Base-by-base conservation (phyloP, 495 filamentous ascomycete species). In the Alectoria sarmentosa region DNA sequence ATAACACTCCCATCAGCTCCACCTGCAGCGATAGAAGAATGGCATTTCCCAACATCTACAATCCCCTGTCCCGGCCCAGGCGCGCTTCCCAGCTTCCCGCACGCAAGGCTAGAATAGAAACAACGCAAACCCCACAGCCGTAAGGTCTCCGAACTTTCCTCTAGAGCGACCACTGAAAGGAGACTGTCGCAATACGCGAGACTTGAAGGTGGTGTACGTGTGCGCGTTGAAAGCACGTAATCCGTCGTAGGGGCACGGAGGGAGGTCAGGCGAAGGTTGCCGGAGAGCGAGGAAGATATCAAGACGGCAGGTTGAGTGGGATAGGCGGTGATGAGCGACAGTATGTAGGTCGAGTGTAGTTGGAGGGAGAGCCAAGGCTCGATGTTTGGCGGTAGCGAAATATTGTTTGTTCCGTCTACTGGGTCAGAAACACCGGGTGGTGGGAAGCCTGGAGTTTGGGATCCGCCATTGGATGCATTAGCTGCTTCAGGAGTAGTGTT, bases 341-440 rank as follows among this genome's bases (percentile, higher is more conserved):
- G 73, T 26, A 90, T 78, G 68, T 85, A 89, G 8, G 82, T 84
- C n/a, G 78, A 76, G 69, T 87, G 81, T 15, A 88, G 66, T n/a
- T 74, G 77, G 21, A 76, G 72, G 70, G 84, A 84, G 62, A 88
- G 79, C 64, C 76, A 83, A 1, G 86, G 86, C 13, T 70, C 63
- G 10, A 75, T 70, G 13, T 73, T 72, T n/a, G n/a, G n/a, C n/a
- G n/a, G n/a, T n/a, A n/a, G n/a, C n/a, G n/a, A n/a, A 17, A 66
- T 46, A 7, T 63, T 26, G 10, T 73, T 68, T n/a, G 30, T 58
- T 32, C 64, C 41, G 32, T 36, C 30, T 30, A 34, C 54, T n/a
- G 26, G 28, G 15, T 54, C 23, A 21, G 26, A 41, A 21, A 44
- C 57, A 41, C 59, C 46, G 17, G 39, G 37, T 8, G 34, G 34